These are phyloP conservation scores for Psilocybe tampanensis DNA, from an alignment of 768 basidiomycete genomes.

Conservation along the genomic window DNA sequence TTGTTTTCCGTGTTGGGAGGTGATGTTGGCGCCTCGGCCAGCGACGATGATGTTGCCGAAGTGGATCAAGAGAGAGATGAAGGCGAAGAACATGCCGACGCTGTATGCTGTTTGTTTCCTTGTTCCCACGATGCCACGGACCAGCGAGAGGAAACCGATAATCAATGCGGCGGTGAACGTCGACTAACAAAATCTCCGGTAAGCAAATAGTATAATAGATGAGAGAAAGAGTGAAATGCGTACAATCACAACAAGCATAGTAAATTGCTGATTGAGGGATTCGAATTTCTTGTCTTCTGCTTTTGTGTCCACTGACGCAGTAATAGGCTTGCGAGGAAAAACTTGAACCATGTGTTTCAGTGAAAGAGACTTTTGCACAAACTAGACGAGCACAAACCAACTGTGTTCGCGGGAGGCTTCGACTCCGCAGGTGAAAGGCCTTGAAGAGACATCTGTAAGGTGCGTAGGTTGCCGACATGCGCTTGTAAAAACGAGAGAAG, in stretches of 20 bases:
- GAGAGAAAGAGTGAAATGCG: slow-evolving; percentile 1
- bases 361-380: neutral
- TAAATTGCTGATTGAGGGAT: slow-evolving; percentile 26
- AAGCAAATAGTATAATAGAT: neutral
- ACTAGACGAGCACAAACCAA: neutral
- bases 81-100: slow-evolving; percentile 32
- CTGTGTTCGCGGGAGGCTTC: neutral
- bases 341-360: neutral
- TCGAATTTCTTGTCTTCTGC: slow-evolving; percentile 15
- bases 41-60: slow-evolving; percentile 34
- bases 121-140: slow-evolving; percentile 21
- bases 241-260: slow-evolving; percentile 31
- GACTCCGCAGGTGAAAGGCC: neutral
- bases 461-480: slow-evolving; percentile 28
- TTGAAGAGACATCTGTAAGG: slow-evolving; percentile 23
- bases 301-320: neutral
- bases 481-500: slow-evolving; percentile 28
- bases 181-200: slow-evolving; percentile 21
- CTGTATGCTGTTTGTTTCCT: slow-evolving; percentile 25
- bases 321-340: neutral
- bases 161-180: slow-evolving; percentile 33
- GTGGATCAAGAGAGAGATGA: slow-evolving; percentile 31
- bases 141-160: slow-evolving; percentile 27
- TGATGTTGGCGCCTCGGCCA: slow-evolving; percentile 27
- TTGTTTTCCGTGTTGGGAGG: slow-evolving; percentile 18